Conservation (phyloP, 2,329 filamentous ascomycete species). For the Beauveria asiatica region DNA sequence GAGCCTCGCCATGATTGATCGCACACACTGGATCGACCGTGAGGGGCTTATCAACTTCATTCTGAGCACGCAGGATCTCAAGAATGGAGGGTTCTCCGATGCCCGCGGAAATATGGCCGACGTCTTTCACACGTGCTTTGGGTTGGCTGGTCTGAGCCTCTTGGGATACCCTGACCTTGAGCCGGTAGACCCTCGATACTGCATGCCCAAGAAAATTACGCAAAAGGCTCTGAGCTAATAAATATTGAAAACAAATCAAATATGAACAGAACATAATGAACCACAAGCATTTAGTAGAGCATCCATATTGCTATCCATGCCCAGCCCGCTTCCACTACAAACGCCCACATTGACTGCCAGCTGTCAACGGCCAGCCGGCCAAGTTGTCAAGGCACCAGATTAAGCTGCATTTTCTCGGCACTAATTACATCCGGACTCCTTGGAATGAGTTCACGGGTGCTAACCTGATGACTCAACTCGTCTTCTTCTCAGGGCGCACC, state of each 20-base stretch:
- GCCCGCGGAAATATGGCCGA: slow-evolving; percentile 91
- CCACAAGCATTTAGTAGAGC: background rate
- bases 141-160: slow-evolving; percentile 78
- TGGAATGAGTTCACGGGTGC: background rate
- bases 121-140: slow-evolving; percentile 92
- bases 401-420: background rate
- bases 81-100: slow-evolving; percentile 80
- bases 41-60: slow-evolving; percentile 75
- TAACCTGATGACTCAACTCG: background rate
- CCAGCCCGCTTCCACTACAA: background rate
- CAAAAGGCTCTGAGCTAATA: slow-evolving; percentile 44
- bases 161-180: slow-evolving; percentile 68
- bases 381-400: background rate
- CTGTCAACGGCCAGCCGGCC: background rate
- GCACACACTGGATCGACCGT: slow-evolving; percentile 87
- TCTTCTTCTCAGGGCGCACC: background rate
- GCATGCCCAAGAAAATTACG: slow-evolving; percentile 62
- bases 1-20: slow-evolving; percentile 80
- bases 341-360: background rate
- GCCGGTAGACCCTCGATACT: slow-evolving; percentile 82
- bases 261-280: background rate
- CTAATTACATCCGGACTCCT: background rate
- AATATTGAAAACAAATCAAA: background rate
- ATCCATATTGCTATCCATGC: background rate
- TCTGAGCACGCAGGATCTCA: slow-evolving; percentile 75